Evolutionary conservation across 1,284 basidiomycete species (phyloP).

Genomic region (Trametes polyzona): DNA sequence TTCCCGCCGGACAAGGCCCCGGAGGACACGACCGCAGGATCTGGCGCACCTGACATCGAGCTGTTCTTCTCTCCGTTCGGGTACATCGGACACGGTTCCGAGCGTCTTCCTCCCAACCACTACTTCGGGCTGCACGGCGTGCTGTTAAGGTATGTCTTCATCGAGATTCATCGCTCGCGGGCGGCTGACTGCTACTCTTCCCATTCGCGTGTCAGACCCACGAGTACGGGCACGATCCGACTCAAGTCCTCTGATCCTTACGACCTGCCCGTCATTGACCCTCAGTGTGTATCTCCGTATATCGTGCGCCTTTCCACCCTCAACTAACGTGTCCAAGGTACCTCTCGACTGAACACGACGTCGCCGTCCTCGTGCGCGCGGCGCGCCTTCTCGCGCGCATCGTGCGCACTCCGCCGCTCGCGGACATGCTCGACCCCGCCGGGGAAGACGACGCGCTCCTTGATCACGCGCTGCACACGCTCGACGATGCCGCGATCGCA

Average conservation of each 20-base stretch:
- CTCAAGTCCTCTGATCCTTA: constrained; percentile 45
- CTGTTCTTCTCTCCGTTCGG: constrained; percentile 53
- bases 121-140: constrained; percentile 37
- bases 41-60: constrained; percentile 64
- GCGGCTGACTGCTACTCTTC: neutral
- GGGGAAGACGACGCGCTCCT: constrained; percentile 29
- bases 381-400: constrained; percentile 54
- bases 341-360: constrained; percentile 56
- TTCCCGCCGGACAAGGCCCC: constrained; percentile 40
- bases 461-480: constrained; percentile 35
- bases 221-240: constrained; percentile 44
- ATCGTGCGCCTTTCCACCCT: neutral
- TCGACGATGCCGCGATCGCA: constrained; percentile 36
- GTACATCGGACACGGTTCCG: constrained; percentile 40
- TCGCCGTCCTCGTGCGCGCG: constrained; percentile 57
- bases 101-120: constrained; percentile 24
- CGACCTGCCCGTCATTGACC: constrained; percentile 49
- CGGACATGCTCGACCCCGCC: constrained; percentile 46
- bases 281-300: constrained; percentile 35
- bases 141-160: constrained; percentile 32
- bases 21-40: constrained; percentile 57
- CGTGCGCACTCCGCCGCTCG: constrained; percentile 53
- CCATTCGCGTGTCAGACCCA: constrained; percentile 39
- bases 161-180: neutral
- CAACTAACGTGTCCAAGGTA: constrained; percentile 45